Evolutionary conservation across 1,284 basidiomycete species (phyloP).

Genomic region (Vanrija humicola): DNA sequence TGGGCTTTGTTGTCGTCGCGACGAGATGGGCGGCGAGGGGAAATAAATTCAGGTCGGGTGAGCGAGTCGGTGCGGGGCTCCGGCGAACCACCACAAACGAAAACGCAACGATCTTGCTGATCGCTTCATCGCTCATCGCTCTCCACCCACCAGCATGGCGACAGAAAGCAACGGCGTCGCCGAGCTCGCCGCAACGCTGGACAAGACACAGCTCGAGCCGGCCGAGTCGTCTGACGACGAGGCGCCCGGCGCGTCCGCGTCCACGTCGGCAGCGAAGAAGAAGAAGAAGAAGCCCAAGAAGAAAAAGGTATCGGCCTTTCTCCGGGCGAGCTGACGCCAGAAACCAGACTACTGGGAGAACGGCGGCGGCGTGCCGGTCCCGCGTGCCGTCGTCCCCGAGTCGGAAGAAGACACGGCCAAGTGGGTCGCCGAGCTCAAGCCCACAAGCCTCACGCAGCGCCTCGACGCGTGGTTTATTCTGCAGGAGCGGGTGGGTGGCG

Average conservation of each 20-base stretch:
- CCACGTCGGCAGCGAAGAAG: conserved; percentile 10
- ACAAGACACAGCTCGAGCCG: not conserved
- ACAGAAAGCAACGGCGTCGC: too few relatives aligned
- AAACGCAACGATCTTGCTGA: too few relatives aligned
- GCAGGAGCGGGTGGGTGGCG: conserved; percentile 20
- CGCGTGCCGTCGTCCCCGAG: conserved; percentile 14
- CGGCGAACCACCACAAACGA: too few relatives aligned
- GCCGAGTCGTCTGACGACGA: not conserved
- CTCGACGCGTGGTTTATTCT: conserved; percentile 24
- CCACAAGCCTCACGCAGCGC: conserved; percentile 10
- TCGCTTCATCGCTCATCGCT: too few relatives aligned
- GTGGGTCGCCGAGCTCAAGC: conserved; percentile 25
- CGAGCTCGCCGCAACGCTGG: too few relatives aligned
- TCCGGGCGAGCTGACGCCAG: not conserved
- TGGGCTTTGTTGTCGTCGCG: too few relatives aligned
- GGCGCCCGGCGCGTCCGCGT: not conserved
- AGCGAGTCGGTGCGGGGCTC: not conserved
- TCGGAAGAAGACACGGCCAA: conserved; percentile 14
- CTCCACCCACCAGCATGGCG: too few relatives aligned
- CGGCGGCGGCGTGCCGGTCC: conserved; percentile 23
- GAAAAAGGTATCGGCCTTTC: conserved; percentile 3
- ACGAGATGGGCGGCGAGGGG: not conserved
- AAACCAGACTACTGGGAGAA: conserved; percentile 10
- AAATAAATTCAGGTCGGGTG: not conserved
- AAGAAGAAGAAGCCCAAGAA: conserved; percentile 19